Conservation (phyloP, 2,329 filamentous ascomycete genomes). For the Teratosphaeria viscida region DNA sequence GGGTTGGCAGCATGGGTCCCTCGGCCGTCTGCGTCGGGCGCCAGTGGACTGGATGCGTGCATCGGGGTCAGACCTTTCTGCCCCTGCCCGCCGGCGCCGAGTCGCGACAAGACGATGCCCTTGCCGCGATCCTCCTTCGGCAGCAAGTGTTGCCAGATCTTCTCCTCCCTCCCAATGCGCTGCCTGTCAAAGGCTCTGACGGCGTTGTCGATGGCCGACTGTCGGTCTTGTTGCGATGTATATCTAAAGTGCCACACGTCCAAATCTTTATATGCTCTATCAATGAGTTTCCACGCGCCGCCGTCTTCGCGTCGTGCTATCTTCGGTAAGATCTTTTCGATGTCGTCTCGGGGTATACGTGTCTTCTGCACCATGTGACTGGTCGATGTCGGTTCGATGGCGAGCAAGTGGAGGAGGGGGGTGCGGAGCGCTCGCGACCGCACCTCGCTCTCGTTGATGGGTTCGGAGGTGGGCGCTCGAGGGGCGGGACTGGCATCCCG, state of each 20-base stretch:
- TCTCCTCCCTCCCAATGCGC: constrained; percentile 49
- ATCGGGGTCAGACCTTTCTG: constrained; percentile 17
- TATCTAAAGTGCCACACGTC: constrained; percentile 54
- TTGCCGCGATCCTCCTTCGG: constrained; percentile 51
- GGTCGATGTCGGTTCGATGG: constrained; percentile 38
- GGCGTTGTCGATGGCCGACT: constrained; percentile 51
- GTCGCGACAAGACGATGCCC: constrained; percentile 49
- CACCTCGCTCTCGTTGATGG: constrained; percentile 22
- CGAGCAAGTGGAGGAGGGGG: constrained; percentile 44
- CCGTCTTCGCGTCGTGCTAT: constrained; percentile 42
- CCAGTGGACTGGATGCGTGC: constrained; percentile 20
- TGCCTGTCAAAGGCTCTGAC: constrained; percentile 54
- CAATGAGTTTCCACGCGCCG: constrained; percentile 42
- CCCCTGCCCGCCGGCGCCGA: constrained; percentile 22
- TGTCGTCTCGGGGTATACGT: constrained; percentile 39
- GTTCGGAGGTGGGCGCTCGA: constrained; percentile 5
- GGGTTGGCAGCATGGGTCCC: constrained; percentile 16
- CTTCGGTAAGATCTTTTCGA: constrained; percentile 38
- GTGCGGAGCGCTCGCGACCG: constrained; percentile 33
- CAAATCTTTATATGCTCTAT: constrained; percentile 51
- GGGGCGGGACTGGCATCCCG: constrained; percentile 30
- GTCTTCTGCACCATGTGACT: constrained; percentile 39
- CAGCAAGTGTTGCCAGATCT: constrained; percentile 52
- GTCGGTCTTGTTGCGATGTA: constrained; percentile 43
- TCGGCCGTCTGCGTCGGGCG: constrained; percentile 12